Base-by-base conservation (phyloP, 2,329 filamentous ascomycete species). In the Botrytis galanthina region DNA sequence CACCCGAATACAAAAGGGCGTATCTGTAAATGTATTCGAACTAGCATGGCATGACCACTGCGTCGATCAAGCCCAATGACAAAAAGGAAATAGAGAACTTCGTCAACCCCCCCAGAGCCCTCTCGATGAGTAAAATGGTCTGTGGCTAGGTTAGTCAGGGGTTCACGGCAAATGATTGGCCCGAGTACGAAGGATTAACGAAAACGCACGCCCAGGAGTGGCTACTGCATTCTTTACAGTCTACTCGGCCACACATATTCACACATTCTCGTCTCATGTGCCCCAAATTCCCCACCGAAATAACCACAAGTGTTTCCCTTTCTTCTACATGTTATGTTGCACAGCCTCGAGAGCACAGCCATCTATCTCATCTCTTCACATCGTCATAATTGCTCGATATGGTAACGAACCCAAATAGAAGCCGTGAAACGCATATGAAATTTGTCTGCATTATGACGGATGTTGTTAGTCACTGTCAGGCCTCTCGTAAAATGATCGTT, bases 291-390 rank as follows among this genome's bases (percentile, higher is more conserved):
- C 32, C 46, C 64, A 67, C 46, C 64, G 8, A 39, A 67, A 39
- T n/a, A 67, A 18, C 22, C 29, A 37, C 37, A 8, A n/a, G 22
- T 37, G 29, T 51, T 62, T 39, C 59, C 32, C 37, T 62, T 22
- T 61, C 22, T 61, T 61, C 20, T 32, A 9, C 1, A 10, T n/a
- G 48, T 57, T 32, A 10, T n/a, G 48, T 57, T 32, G 46, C 66
- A 68, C 66, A 68, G 66, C 66, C 66, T 68, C 48, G 29, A 68
- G 29, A 68, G 66, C 66, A 68, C 66, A 68, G 66, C 66, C 66
- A 68, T 68, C 63, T 66, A 14, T 48, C 32, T 32, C 29, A 18
- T 39, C n/a, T 39, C 35, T 39, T 42, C 35, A n/a, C 62, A 32
- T 69, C 66, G 66, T 69, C 66, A 69, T 69, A 16, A 69, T 69